Percentiles rank a stretch among this genome's conserved stretches.
Conservation (phyloP, 139 green algal species). For the Volvox reticuliferus region DNA sequence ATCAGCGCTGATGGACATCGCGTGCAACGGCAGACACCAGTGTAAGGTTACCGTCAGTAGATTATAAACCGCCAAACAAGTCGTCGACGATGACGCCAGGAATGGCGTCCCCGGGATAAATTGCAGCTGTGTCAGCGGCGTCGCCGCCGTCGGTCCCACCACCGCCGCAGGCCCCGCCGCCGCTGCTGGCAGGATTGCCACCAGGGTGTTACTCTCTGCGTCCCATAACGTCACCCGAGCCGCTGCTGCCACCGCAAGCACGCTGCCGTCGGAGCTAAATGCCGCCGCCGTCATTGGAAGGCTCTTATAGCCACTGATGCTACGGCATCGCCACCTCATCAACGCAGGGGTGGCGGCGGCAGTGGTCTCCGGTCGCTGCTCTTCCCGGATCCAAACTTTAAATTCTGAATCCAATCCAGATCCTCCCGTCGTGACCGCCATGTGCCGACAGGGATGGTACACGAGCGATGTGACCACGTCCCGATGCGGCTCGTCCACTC, state of each 20-base stretch:
- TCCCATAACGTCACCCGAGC: slow-evolving; percentile 81
- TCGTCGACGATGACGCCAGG: slow-evolving; percentile 52
- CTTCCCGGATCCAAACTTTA: slow-evolving; percentile 64
- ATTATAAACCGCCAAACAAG: slow-evolving; percentile 69
- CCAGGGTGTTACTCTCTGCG: slow-evolving; percentile 52
- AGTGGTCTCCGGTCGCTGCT: not conserved
- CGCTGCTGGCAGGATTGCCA: slow-evolving; percentile 63
- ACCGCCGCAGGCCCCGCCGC: not conserved
- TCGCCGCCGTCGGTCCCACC: not conserved
- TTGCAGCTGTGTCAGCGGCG: slow-evolving; percentile 47
- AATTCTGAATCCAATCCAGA: slow-evolving; percentile 55
- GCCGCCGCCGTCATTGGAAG: slow-evolving; percentile 59
- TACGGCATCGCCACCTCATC: slow-evolving; percentile 58
- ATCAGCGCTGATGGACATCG: slow-evolving; percentile 32
- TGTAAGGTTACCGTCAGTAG: slow-evolving; percentile 65
- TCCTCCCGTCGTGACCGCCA: slow-evolving; percentile 65
- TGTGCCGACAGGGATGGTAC: slow-evolving; percentile 61
- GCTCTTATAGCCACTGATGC: slow-evolving; percentile 64
- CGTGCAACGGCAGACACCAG: slow-evolving; percentile 55
- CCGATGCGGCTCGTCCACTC: slow-evolving; percentile 70
- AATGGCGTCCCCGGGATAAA: slow-evolving; percentile 69
- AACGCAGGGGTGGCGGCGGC: not conserved
- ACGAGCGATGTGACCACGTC: slow-evolving; percentile 58
- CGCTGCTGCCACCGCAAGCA: slow-evolving; percentile 72
- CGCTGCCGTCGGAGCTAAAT: slow-evolving; percentile 80